Evolutionary conservation across 192 early-diverging fungal species (phyloP), one percentile per base, ranked within the genome.

Genomic region (Entomortierella chlamydospora): DNA sequence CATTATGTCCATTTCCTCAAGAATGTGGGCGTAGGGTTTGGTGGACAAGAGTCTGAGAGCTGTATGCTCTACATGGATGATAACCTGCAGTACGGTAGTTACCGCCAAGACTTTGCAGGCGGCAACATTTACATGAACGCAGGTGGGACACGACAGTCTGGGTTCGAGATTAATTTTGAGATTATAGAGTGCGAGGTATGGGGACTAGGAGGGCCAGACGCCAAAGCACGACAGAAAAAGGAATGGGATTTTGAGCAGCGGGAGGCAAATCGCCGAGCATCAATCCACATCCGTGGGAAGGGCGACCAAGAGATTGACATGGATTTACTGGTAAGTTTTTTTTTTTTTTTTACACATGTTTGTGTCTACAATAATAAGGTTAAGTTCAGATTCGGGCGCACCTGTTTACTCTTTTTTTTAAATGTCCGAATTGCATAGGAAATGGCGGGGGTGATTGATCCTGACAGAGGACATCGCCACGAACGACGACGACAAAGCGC

Each of bases 221-320:
- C 83, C 20, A 73, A 74, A 45, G 70, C 67, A 20, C 56, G 64
- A 22, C 86, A 87, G 30, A 59, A 80, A 43, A 81, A 69, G 18
- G 87, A 86, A 4, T 86, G 84, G 86, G 53, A 72, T 20, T 89
- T 87, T 80, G 87, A 89, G 49, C 67, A 82, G 37, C 55, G 73
- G 3, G 86, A 87, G 30, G 85, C 84, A 4, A 68, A 72, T 18
- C 68, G 73, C 41, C 76, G 86, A 28, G 80, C 84, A 13, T 72
- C 81, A 2, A 63, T 87, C 11, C 80, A 85, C 49, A 54, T 85
- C 15, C 61, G 86, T 52, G 51, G 72, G 18, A 81, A 78, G 23
- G 80, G 72, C 15, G 64, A 70, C 20, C 70, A 85, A 31, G 82
- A 87, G 31, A 83, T 83, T 47, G 84, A 87, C 30, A 61, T 68